phyloP scores from a whole-genome alignment of 768 basidiomycete genomes.

The Lactifluus piperatus region DNA sequence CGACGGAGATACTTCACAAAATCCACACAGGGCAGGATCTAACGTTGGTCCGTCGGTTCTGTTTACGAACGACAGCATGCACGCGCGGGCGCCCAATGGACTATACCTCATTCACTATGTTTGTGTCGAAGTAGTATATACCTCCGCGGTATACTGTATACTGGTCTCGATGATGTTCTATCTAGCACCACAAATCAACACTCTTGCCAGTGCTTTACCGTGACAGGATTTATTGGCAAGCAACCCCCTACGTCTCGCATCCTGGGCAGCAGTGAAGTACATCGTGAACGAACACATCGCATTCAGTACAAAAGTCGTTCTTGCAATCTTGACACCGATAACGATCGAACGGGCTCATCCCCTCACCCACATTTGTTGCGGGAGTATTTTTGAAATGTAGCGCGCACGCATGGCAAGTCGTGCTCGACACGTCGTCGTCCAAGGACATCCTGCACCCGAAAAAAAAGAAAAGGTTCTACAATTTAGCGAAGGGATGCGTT shows the following conservation, averaged over 20 bases:
- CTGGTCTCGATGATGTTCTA: background rate
- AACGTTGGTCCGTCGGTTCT: background rate
- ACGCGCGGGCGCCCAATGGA: background rate
- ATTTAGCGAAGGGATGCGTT: background rate
- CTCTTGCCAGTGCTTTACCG: background rate
- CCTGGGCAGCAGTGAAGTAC: constrained; percentile 93
- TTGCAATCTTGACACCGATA: constrained; percentile 85
- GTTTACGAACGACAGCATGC: background rate
- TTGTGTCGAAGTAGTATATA: background rate
- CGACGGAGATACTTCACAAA: background rate
- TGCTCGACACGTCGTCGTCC: constrained; percentile 32
- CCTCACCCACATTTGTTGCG: constrained; percentile 40
- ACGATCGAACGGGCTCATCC: constrained; percentile 75
- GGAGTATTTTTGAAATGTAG: constrained; percentile 46
- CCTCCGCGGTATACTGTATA: background rate
- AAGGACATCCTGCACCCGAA: constrained; percentile 30
- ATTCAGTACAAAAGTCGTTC: constrained; percentile 88
- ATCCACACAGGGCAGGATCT: background rate
- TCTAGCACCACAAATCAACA: background rate
- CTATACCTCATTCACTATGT: background rate
- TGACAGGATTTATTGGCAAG: background rate
- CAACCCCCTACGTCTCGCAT: constrained; percentile 48
- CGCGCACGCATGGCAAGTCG: constrained; percentile 73
- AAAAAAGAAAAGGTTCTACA: background rate
- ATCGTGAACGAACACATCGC: constrained; percentile 94